These are phyloP conservation scores for Diaporthe sp. DNA, from an alignment of 2,329 filamentous ascomycete genomes.

Conservation along the genomic window DNA sequence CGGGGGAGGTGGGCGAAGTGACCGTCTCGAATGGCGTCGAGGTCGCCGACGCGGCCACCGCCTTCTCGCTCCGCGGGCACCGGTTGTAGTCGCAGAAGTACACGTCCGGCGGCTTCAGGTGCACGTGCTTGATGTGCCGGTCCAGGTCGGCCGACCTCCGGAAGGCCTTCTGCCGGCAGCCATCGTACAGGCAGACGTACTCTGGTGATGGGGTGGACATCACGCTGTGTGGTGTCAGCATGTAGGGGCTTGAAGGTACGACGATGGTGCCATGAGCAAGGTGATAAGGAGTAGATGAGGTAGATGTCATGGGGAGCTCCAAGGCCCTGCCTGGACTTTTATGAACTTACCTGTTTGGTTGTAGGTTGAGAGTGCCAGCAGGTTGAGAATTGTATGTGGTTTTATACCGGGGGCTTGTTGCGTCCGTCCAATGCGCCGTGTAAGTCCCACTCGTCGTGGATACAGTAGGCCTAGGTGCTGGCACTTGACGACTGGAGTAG, in stretches of 20 bases:
- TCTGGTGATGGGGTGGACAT: conserved; percentile 9
- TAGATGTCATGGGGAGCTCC: no score
- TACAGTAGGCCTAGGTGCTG: not conserved
- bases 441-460: not conserved
- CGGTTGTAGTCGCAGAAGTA: conserved; percentile 66
- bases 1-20: not conserved
- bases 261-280: no score
- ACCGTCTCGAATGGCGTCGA: not conserved
- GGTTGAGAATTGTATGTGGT: conserved; percentile 3
- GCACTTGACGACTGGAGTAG: not conserved
- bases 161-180: conserved; percentile 62
- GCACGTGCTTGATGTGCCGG: conserved; percentile 65
- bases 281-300: no score
- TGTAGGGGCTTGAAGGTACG: not conserved
- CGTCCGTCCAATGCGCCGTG: conserved; percentile 5
- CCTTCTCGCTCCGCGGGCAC: conserved; percentile 57
- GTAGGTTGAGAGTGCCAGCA: not conserved
- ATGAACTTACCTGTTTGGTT: conserved; percentile 18
- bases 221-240: conserved; percentile 17
- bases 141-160: conserved; percentile 67
- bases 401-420: not conserved
- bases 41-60: not conserved
- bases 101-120: conserved; percentile 58
- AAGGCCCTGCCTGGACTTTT: no score
- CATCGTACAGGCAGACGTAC: conserved; percentile 54